phyloP scores from a whole-genome alignment of 2,329 filamentous ascomycete genomes.

The Hypoxylon sp. region DNA sequence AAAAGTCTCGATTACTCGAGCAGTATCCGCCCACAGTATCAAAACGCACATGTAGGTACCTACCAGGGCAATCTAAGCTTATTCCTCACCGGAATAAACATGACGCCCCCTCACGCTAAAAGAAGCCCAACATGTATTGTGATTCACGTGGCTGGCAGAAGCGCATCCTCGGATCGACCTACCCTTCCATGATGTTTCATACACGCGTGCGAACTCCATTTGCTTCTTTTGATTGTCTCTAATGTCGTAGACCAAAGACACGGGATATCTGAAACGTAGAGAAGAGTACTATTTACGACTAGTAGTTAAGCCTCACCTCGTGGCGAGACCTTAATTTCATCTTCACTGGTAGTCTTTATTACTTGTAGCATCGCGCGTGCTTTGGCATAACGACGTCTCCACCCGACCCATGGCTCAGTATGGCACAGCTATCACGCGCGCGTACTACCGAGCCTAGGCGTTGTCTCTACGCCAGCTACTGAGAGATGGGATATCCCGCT shows the following conservation, averaged over 20 bases:
- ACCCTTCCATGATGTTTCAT: slow-evolving; percentile 16
- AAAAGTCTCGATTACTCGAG: slow-evolving; percentile 24
- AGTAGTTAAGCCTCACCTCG: slow-evolving; percentile 22
- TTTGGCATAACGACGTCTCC: slow-evolving; percentile 16
- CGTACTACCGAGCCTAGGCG: slow-evolving; percentile 8
- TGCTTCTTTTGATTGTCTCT: slow-evolving; percentile 31
- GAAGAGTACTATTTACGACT: slow-evolving; percentile 34
- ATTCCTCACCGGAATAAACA: slow-evolving; percentile 26
- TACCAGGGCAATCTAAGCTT: neutral
- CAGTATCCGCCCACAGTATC: slow-evolving; percentile 37
- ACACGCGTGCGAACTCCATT: slow-evolving; percentile 16
- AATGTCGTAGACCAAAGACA: slow-evolving; percentile 24
- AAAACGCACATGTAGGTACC: slow-evolving; percentile 2
- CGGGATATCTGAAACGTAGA: slow-evolving; percentile 26
- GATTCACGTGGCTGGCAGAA: slow-evolving; percentile 42
- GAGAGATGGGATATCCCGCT: slow-evolving; percentile 6
- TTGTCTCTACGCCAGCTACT: neutral
- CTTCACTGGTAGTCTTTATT: slow-evolving; percentile 7
- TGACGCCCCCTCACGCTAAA: slow-evolving; percentile 22
- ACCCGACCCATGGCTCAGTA: slow-evolving; percentile 5
- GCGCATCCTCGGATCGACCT: slow-evolving; percentile 38
- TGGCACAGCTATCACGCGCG: slow-evolving; percentile 10
- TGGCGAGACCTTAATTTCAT: slow-evolving; percentile 26
- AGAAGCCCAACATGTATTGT: slow-evolving; percentile 35
- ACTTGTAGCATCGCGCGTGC: slow-evolving; percentile 7